Conservation (phyloP, 306 rosid species). For the Herpetospermum pedunculosum region DNA sequence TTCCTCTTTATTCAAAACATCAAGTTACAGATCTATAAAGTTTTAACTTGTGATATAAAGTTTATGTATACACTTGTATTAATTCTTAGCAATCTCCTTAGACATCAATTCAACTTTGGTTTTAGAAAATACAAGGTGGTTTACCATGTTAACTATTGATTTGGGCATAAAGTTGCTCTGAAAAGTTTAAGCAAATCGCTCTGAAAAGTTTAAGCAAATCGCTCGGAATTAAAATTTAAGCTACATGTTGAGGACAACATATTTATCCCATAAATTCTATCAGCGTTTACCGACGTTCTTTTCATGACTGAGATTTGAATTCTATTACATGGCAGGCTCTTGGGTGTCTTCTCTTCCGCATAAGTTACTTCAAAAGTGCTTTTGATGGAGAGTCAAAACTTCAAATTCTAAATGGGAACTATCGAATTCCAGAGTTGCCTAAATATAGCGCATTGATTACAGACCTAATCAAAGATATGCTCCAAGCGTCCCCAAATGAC, state of each 20-base stretch:
- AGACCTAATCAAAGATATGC: constrained; percentile 86
- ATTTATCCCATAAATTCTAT: background rate
- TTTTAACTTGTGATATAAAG: background rate
- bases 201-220: background rate
- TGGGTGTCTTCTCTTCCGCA: constrained; percentile 97
- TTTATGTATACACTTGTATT: background rate
- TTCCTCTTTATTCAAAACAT: background rate
- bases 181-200: background rate
- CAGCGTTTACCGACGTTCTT: background rate
- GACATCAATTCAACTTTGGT: background rate
- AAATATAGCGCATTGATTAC: constrained; percentile 51
- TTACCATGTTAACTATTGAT: background rate
- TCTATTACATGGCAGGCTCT: constrained; percentile 56
- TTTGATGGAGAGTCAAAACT: constrained; percentile 98
- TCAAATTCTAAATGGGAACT: constrained; percentile 93
- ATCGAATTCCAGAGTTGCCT: constrained; percentile 87
- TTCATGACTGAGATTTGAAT: constrained; percentile 11
- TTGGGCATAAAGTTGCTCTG: too few relatives aligned
- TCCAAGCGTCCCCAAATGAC: constrained; percentile 84
- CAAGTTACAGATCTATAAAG: background rate
- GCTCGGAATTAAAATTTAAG: background rate
- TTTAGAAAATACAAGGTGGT: background rate
- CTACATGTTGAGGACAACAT: background rate
- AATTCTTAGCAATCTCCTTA: background rate
- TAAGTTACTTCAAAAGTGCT: constrained; percentile 92